Base-by-base conservation (phyloP, 2,329 filamentous ascomycete genomes). In the Pseudocercospora fuligena region DNA sequence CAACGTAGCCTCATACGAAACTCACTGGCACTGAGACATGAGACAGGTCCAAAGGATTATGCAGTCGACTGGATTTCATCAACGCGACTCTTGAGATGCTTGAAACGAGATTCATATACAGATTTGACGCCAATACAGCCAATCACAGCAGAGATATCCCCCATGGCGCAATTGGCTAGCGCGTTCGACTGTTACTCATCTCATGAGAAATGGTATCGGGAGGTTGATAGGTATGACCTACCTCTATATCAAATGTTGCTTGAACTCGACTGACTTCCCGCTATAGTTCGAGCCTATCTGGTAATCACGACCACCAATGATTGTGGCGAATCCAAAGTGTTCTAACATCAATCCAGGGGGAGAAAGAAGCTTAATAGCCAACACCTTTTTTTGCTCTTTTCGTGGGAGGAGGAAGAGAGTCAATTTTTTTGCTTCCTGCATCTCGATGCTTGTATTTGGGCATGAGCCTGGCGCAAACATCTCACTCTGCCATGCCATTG, bases 151-250 rank as follows among this genome's bases (percentile, higher is more conserved):
- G 9, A 23, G 47, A 51, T 51, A 56, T 56, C 51, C 51, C 51
- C 51, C 51, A 56, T 56, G 51, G 57, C 54, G 54, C 54, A 58
- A 58, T 58, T 58, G 54, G 54, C 54, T 58, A 58, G 54, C 54
- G 54, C 54, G 54, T 58, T 58, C 54, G 54, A 40, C 54, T 58
- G 54, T 58, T 58, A 58, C 33, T 33, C 54, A 40, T 21, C n/a
- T 23, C 1, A 4, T 21, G 33, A 58, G 25, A 23, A 33, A 33
- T 23, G 29, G 29, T 12, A 58, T 40, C 54, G 54, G 27, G 27
- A 58, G 54, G 54, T 58, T 58, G 54, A 40, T 58, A 40, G 54
- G 25, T 54, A 31, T 8, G 29, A 54, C 14, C 29, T n/a, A 5
- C 2, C 14, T 40, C 36, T 33, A 11, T 2, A 40, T 40, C 5